Conservation (phyloP, 208 protist species). For the Leishmania arabica region DNA sequence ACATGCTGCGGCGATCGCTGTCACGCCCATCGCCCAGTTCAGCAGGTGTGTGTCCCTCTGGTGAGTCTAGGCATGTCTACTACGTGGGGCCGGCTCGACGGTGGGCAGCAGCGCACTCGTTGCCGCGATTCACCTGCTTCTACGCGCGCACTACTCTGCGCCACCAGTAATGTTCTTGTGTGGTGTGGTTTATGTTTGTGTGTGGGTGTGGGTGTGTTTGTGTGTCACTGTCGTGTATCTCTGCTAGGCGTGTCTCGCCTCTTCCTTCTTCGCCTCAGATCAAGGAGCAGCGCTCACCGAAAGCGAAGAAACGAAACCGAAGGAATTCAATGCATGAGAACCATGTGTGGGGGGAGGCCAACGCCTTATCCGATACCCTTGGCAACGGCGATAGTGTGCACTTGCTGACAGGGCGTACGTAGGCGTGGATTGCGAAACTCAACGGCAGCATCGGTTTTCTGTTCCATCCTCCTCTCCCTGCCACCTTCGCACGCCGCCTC, state of each 20-base stretch:
- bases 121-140: not conserved
- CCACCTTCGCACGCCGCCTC: not conserved
- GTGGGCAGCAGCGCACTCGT: not conserved
- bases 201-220: too few species aligned
- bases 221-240: too few species aligned
- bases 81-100: not conserved
- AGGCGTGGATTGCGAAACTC: not conserved
- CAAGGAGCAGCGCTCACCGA: not conserved
- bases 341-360: not conserved
- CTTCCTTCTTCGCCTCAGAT: not conserved
- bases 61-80: not conserved
- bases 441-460: not conserved
- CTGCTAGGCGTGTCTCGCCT: not conserved
- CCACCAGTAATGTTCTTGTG: not conserved
- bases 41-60: not conserved
- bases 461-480: not conserved
- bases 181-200: not conserved
- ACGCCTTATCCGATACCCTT: not conserved
- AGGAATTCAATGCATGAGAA: not conserved
- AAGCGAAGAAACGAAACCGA: not conserved
- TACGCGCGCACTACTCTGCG: not conserved
- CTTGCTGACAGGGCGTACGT: not conserved
- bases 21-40: not conserved
- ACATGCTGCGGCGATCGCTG: not conserved
- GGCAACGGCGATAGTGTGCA: not conserved